Evolutionary conservation across 352 stramenopile genomes (phyloP).

Genomic region (Pythium dissotocum): DNA sequence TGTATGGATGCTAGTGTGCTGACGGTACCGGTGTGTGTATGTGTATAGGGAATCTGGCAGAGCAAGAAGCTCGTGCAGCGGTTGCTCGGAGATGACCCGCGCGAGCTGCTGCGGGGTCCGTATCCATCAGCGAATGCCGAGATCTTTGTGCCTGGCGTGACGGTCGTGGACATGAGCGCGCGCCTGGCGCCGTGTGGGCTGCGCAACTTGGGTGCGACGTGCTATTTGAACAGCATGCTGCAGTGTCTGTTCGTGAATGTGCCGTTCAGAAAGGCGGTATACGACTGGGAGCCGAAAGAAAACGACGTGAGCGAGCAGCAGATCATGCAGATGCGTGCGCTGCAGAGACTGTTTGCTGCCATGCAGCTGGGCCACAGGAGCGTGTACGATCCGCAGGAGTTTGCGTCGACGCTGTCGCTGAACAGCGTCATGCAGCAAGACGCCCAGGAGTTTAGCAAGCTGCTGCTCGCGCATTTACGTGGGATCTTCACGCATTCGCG

Average conservation of each 20-base stretch:
- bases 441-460: conserved; percentile 89
- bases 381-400: conserved; percentile 77
- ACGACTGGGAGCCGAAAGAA: conserved; percentile 74
- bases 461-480: conserved; percentile 77
- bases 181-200: conserved; percentile 54
- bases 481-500: conserved; percentile 74
- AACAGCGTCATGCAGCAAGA: conserved; percentile 88
- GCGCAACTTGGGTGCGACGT: conserved; percentile 86
- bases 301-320: conserved; percentile 47
- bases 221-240: conserved; percentile 89
- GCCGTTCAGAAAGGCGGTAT: conserved; percentile 72
- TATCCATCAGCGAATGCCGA: conserved; percentile 22
- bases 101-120: conserved; percentile 40
- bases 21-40: background rate
- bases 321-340: conserved; percentile 68
- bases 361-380: conserved; percentile 80
- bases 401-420: conserved; percentile 72
- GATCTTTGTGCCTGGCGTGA: background rate
- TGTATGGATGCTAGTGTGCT: background rate
- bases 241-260: conserved; percentile 80
- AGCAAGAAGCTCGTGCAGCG: conserved; percentile 47
- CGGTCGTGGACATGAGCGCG: conserved; percentile 9
- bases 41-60: conserved; percentile 65
- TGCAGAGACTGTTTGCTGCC: conserved; percentile 82
- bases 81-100: conserved; percentile 69